Evolutionary conservation across 169 alveolate species (phyloP), one percentile per base, ranked within the genome.

Genomic region (Plasmodium vivax): DNA sequence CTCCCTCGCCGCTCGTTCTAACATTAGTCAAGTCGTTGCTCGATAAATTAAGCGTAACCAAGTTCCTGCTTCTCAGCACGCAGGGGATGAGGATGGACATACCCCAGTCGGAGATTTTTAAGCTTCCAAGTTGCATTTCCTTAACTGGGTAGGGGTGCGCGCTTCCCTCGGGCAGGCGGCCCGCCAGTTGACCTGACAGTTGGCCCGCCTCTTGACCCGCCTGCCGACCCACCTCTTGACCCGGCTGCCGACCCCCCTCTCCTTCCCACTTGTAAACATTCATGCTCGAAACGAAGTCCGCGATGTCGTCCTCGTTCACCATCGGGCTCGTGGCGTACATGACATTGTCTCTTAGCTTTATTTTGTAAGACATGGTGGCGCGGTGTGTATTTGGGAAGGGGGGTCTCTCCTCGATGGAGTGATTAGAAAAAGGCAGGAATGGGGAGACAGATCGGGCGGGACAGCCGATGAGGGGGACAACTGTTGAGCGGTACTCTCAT

Each of bases 81-180:
- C 93, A 85, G 19, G 93, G 93, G 51, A 85, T 85, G 41, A 85
- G 84, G 41, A 85, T 85, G 56, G 85, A 85, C 82, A 85, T 32
- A 1, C 93, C 93, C 93, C 93, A 85, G 43, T 56, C 54, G 43
- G 45, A 74, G 68, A 85, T 85, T 27, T 75, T 85, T 73, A 85
- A 54, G 19, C 93, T 85, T 47, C 72, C 79, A 4, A 85, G 85
- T 51, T 85, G 85, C 51, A 85, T 75, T 51, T 75, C 85, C 62
- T 85, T 85, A 23, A 85, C 85, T 0, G 41, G 10, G 43, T 54
- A 74, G 12, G 41, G 54, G 43, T 74, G 51, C 3, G 79, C 12
- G 54, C 23, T 75, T 8, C 23, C 34, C 41, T 23, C 54, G 6
- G 62, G 62, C 62, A 14, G 23, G 62, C 62, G 12, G 62, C 23